phyloP scores from a whole-genome alignment of 352 stramenopile genomes.

The Phytophthora pistaciae region DNA sequence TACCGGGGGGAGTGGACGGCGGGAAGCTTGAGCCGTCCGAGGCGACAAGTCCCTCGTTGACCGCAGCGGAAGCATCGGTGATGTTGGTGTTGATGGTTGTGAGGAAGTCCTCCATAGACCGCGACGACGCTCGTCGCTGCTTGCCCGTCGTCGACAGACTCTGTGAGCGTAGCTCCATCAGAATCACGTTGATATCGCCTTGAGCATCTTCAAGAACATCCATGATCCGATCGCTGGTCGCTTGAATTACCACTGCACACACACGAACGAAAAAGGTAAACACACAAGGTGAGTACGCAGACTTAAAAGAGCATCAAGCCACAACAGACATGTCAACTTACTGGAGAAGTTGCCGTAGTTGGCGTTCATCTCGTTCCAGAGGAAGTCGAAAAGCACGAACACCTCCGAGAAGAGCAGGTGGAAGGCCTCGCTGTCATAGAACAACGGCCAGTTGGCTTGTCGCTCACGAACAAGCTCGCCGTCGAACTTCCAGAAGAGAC shows the following conservation, averaged over 20 bases:
- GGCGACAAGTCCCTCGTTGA: constrained; percentile 32
- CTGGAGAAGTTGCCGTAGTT: constrained; percentile 88
- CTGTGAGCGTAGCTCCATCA: constrained; percentile 71
- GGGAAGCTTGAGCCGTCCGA: constrained; percentile 42
- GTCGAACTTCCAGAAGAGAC: constrained; percentile 86
- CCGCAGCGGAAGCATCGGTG: constrained; percentile 35
- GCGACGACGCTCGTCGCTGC: constrained; percentile 60
- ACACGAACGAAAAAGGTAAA: constrained; percentile 16
- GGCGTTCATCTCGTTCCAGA: constrained; percentile 89
- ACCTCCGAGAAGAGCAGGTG: constrained; percentile 85
- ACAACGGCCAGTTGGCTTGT: constrained; percentile 77
- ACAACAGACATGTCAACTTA: constrained; percentile 27
- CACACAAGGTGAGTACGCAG: constrained; percentile 5
- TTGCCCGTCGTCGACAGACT: constrained; percentile 49
- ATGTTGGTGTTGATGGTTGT: constrained; percentile 70
- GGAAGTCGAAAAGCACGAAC: constrained; percentile 86
- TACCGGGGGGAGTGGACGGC: constrained; percentile 46
- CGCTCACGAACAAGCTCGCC: constrained; percentile 74
- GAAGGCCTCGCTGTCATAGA: constrained; percentile 72
- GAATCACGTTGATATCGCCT: constrained; percentile 62
- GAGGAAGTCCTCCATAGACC: constrained; percentile 78
- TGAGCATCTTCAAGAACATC: constrained; percentile 81
- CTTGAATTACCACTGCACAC: constrained; percentile 81
- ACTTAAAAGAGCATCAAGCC: not conserved
- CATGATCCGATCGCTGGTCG: constrained; percentile 71